Percentiles rank a stretch among this genome's conserved stretches.
Conservation (phyloP, 768 basidiomycete species). For the Zangia roseola region DNA sequence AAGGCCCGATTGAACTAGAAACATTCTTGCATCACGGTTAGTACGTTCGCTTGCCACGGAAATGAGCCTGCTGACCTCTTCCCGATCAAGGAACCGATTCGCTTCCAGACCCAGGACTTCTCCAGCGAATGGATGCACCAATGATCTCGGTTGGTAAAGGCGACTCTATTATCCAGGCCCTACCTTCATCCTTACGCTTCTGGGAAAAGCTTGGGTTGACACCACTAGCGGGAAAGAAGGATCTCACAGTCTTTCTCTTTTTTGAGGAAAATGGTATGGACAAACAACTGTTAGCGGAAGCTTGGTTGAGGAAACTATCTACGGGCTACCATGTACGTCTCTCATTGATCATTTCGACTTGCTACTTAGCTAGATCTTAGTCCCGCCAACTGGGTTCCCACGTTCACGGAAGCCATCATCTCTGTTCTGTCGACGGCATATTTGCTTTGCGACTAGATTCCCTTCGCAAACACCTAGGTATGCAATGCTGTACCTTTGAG, state of each 20-base stretch:
- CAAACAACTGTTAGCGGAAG: conserved; percentile 46
- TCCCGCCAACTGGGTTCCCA: conserved; percentile 61
- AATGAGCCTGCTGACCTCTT: conserved; percentile 1
- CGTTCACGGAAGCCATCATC: conserved; percentile 46
- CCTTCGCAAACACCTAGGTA: conserved; percentile 66
- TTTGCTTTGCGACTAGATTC: conserved; percentile 66
- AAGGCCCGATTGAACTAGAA: conserved; percentile 43
- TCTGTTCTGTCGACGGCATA: conserved; percentile 54
- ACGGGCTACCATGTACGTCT: conserved; percentile 57
- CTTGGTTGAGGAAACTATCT: conserved; percentile 58
- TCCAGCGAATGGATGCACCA: conserved; percentile 48
- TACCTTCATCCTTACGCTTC: conserved; percentile 71
- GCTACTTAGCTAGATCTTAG: conserved; percentile 36
- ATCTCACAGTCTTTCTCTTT: conserved; percentile 65
- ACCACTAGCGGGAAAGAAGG: conserved; percentile 69
- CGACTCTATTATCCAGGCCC: conserved; percentile 64
- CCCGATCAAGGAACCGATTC: neutral
- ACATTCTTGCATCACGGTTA: conserved; percentile 43
- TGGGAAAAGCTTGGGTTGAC: conserved; percentile 83
- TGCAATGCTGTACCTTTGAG: conserved; percentile 11
- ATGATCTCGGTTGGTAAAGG: conserved; percentile 66
- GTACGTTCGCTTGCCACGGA: conserved; percentile 4
- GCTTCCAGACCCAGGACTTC: conserved; percentile 5
- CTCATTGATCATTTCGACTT: conserved; percentile 1
- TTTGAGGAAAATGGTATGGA: conserved; percentile 60